phyloP scores from a whole-genome alignment of 2,329 filamentous ascomycete species.

The Pyrenochaeta sp. region DNA sequence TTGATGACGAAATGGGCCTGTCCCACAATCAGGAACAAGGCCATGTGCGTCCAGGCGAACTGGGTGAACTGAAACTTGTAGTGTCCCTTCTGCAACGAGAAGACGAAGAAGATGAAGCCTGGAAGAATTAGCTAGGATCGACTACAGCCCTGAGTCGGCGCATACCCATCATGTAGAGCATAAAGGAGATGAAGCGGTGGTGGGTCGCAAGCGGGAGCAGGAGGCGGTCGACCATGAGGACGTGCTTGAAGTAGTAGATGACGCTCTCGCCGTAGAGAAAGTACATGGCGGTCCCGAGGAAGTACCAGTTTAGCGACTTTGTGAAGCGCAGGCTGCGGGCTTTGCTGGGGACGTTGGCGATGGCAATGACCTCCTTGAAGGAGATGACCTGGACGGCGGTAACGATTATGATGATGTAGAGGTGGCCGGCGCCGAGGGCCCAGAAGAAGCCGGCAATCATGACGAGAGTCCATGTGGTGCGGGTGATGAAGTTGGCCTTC shows the following conservation, averaged over 20 bases:
- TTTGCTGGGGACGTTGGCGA: slow-evolving; percentile 90
- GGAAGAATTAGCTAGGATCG: slow-evolving; percentile 29
- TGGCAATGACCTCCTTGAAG: slow-evolving; percentile 99
- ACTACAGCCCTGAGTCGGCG: slow-evolving; percentile 9
- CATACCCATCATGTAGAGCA: slow-evolving; percentile 95
- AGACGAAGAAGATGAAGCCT: slow-evolving; percentile 99
- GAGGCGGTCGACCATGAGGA: slow-evolving; percentile 92
- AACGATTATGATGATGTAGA: slow-evolving; percentile 94
- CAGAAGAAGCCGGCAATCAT: slow-evolving; percentile 96
- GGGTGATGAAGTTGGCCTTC: slow-evolving; percentile 95
- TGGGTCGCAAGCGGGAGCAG: slow-evolving; percentile 93
- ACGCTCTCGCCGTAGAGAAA: slow-evolving; percentile 98
- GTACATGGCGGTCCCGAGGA: slow-evolving; percentile 98
- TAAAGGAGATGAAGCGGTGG: slow-evolving; percentile 98
- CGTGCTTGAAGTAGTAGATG: slow-evolving; percentile 99
- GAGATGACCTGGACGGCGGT: slow-evolving; percentile 95
- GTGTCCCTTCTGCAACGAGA: slow-evolving; percentile 90
- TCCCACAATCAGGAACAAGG: slow-evolving; percentile 94
- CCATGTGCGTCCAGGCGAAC: slow-evolving; percentile 99
- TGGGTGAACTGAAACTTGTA: slow-evolving; percentile 99
- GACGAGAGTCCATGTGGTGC: slow-evolving; percentile 96
- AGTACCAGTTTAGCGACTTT: slow-evolving; percentile 99
- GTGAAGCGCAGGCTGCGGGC: slow-evolving; percentile 91
- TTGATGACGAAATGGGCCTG: slow-evolving; percentile 99
- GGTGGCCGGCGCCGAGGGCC: slow-evolving; percentile 92